Base-by-base conservation (phyloP, 495 filamentous ascomycete species). In the Penicillium chermesinum region DNA sequence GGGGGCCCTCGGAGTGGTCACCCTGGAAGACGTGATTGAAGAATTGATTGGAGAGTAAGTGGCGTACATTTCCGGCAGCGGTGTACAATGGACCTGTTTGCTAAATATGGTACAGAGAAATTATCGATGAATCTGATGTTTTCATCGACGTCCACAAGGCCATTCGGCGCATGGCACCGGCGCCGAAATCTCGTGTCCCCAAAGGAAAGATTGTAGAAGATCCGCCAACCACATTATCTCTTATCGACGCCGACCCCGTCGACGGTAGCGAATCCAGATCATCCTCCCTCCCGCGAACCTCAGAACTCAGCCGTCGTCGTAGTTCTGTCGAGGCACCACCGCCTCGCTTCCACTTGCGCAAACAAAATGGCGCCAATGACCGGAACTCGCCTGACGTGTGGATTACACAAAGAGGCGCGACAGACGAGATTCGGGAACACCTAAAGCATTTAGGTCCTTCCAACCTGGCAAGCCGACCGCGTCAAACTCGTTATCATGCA, bases 61-160 rank as follows among this genome's bases (percentile, higher is more conserved):
- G 30, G 18, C 35, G 9, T 18, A 4, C 3, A 14, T 14, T 38
- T 19, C 32, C 12, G 15, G n/a, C 36, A n/a, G n/a, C 37, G 17
- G 37, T 16, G 25, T n/a, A 18, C n/a, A 35, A 37, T 38, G 44
- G 14, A 51, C 44, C 12, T 14, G 8, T 32, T 36, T 83, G 41
- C 46, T 46, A 16, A 56, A 41, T n/a, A 17, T n/a, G 10, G 33
- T 17, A 20, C 52, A 55, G 83, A 71, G 85, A 89, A 65, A 88
- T 89, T 46, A 83, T 89, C 42, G 85, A 88, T 61, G 91, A 96
- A 64, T 95, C 89, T 3, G 91, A 96, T 62, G 90, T 98, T 16
- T 98, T 89, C 55, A 84, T 98, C 53, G 93, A 98, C 66, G 89
- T 98, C 9, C 82, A 96, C 71, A 97, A 96, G 66, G 94, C 91